Base-by-base conservation (phyloP, 768 basidiomycete genomes). In the Favolaschia claudopus region DNA sequence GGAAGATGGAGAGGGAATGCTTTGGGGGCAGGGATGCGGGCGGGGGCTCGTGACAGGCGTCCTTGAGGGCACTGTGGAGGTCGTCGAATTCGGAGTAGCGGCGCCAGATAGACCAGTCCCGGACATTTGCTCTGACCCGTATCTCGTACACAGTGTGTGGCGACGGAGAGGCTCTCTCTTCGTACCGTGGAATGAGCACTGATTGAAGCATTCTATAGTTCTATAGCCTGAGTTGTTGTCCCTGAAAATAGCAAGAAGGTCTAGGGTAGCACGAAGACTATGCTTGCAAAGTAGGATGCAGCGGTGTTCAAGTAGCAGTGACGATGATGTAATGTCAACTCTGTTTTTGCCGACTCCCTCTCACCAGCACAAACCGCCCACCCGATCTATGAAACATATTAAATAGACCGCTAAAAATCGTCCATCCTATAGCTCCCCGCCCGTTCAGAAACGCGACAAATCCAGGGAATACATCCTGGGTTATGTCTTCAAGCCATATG, bases 41-140 rank as follows among this genome's bases (percentile, higher is more conserved):
- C 12, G 95, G 94, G 19, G 89, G 76, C n/a, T 86, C 83, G 15
- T 89, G 89, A n/a, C 85, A 85, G n/a, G 88, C 84, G 70, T 90
- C 58, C 32, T 89, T 25, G 83, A 82, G 67, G 97, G 85, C 67
- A 95, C 91, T 83, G 72, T 96, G 85, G 7, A 99, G 86, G 67
- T 93, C 88, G 69, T 85, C 88, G 76, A 99, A 99, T 76, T 97
- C 95, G 38, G 93, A 95, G 77, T 98, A 99, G 46, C 96, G 91
- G 56, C 91, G 82, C 87, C 91, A 92, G 82, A 97, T 92, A 55
- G 90, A 86, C 95, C 96, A 98, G 70, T 93, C 89, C 60, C 92
- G 89, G 27, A 95, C 92, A 53, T 93, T 88, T 7, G 94, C 94
- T 65, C 91, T 87, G 66, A 98, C 88, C 68, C 89, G 84, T 71